Base-by-base conservation (phyloP, 129 eudicot genomes). In the Flaveria linearis region DNA sequence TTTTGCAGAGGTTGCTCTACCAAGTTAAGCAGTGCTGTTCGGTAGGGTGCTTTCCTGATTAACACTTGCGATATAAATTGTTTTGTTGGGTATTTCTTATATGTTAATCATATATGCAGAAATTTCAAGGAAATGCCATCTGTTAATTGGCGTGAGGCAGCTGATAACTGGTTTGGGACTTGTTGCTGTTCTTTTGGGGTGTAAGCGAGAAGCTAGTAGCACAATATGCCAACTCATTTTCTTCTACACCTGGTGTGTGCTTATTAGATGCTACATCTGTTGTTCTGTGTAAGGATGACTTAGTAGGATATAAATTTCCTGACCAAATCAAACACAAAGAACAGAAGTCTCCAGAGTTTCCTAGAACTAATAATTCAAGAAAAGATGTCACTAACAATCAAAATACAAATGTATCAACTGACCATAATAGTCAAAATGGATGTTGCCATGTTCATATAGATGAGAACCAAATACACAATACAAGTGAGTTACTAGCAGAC, bases 121-220 rank as follows among this genome's bases (percentile, higher is more conserved):
- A 16, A 16, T 50, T 91, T 94, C 77, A 83, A 83, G 83, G 97
- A 94, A 82, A 81, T 89, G 93, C 98, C 97, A 71, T 94, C 98
- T 71, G 93, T 83, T 22, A 86, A 94, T 77, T 94, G 97, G 98
- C 85, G 88, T 53, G 98, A 94, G 65, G 90, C 80, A 71, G 97
- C 98, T 70, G 98, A 94, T 77, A 94, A 94, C 83, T 94, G 98
- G 98, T 94, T 94, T 84, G 98, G 97, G 76, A 69, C 87, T 71
- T 94, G 97, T 70, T 94, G 97, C 85, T 94, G 97, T 83, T 91
- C 98, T 25, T 94, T 94, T 74, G 98, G 96, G 89, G 93, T 17
- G 80, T 85, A 36, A 87, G 96, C 43, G 97, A 94, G 80, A 87
- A 89, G 81, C 76, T 94, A 63, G 98, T 91, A 26, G 81, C 82